These are phyloP conservation scores for Leucaena leucocephala DNA, from an alignment of 306 rosid species.

Conservation along the genomic window DNA sequence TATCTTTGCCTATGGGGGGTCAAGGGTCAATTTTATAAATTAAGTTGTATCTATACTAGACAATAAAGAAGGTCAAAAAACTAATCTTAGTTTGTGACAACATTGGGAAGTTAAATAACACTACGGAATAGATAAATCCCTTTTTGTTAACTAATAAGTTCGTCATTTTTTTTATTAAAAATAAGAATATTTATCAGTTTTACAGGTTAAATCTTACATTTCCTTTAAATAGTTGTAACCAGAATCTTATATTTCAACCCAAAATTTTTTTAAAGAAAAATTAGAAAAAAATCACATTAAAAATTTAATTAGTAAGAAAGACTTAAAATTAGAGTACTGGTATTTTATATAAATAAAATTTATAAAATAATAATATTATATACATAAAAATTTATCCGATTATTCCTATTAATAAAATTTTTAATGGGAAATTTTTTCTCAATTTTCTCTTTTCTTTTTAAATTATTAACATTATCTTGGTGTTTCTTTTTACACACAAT, in stretches of 20 bases:
- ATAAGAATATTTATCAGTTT: neutral
- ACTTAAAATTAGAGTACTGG: too few species aligned
- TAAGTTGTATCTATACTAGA: neutral
- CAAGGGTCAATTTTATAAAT: neutral
- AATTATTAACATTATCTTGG: neutral
- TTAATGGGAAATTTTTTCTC: too few species aligned
- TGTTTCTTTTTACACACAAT: conserved; percentile 40
- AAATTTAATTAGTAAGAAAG: too few species aligned
- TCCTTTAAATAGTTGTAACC: neutral
- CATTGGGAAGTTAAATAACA: neutral
- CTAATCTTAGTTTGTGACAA: neutral
- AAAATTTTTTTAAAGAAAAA: too few species aligned
- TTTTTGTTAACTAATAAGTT: neutral
- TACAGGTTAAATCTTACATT: neutral
- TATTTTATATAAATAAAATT: too few species aligned
- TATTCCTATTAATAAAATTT: too few species aligned
- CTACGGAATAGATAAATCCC: neutral
- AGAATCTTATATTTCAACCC: neutral
- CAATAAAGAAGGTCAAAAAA: neutral
- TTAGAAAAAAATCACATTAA: too few species aligned
- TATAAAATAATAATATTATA: too few species aligned
- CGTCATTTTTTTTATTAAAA: neutral
- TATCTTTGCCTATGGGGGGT: neutral
- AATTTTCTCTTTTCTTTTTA: too few species aligned
- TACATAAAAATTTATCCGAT: too few species aligned